A percentile compares a stretch with the other conserved stretches of the same genome.
Evolutionary conservation across 2,329 filamentous ascomycete species (phyloP).

Genomic region (Aureobasidium leucospermi): DNA sequence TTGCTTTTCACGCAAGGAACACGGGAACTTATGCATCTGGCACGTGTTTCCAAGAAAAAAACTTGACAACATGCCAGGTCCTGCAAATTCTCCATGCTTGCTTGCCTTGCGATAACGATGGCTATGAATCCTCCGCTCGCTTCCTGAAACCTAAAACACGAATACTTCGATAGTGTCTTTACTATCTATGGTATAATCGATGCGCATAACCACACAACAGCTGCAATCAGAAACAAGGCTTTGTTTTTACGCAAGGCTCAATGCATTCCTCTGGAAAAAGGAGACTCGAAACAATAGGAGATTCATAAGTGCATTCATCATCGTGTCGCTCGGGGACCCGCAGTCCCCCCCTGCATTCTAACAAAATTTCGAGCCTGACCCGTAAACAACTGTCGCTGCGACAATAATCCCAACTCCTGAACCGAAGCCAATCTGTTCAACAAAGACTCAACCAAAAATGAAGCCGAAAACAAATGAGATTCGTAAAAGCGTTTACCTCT

Average conservation of each 20-base stretch:
- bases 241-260: background rate
- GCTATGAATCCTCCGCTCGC: background rate
- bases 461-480: background rate
- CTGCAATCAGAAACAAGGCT: background rate
- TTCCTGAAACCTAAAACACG: constrained; percentile 6
- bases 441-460: background rate
- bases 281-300: background rate
- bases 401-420: background rate
- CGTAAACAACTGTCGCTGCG: background rate
- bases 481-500: constrained; percentile 1
- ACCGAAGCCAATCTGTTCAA: background rate
- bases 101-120: background rate
- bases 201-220: background rate
- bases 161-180: constrained; percentile 3
- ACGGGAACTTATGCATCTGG: background rate
- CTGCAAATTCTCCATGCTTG: background rate
- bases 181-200: background rate
- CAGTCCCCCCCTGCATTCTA: constrained; percentile 6
- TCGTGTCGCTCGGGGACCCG: background rate
- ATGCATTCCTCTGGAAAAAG: background rate
- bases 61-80: background rate
- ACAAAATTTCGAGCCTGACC: background rate
- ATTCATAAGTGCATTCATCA: background rate
- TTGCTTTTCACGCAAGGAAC: background rate
- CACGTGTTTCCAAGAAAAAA: background rate